Evolutionary conservation across 2,329 filamentous ascomycete genomes (phyloP).

Genomic region (Chaetoscypha palmicola): DNA sequence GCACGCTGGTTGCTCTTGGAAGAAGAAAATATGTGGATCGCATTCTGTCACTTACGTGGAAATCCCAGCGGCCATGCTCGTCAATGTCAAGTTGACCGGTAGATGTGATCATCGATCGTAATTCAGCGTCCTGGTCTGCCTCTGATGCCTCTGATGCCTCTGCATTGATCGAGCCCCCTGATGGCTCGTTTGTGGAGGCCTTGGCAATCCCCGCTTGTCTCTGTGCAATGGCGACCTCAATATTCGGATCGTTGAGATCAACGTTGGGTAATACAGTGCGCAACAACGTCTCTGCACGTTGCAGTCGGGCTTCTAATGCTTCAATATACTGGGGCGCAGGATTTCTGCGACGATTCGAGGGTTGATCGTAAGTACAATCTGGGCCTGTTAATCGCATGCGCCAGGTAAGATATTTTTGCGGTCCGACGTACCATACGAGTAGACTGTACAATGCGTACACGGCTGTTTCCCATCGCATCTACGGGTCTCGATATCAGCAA

Average conservation of each 20-base stretch:
- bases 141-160: conserved; percentile 9
- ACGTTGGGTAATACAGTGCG: conserved; percentile 57
- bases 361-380: conserved; percentile 74
- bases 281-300: conserved; percentile 62
- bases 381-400: conserved; percentile 2
- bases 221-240: conserved; percentile 70
- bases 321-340: conserved; percentile 69
- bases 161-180: conserved; percentile 15
- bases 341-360: conserved; percentile 67
- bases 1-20: too few species aligned
- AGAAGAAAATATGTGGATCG: background rate
- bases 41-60: conserved; percentile 47
- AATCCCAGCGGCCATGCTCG: conserved; percentile 88
- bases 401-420: background rate
- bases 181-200: conserved; percentile 22
- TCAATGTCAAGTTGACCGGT: conserved; percentile 88
- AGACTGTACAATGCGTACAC: conserved; percentile 93
- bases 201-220: conserved; percentile 37
- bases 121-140: conserved; percentile 57
- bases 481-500: background rate
- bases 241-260: conserved; percentile 71
- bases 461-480: conserved; percentile 67
- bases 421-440: conserved; percentile 76
- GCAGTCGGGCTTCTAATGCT: conserved; percentile 59
- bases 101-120: conserved; percentile 92